Percentiles rank a stretch among this genome's conserved stretches.
Conservation (phyloP, 2,329 filamentous ascomycete genomes). For the Paraconiothyrium sp. region DNA sequence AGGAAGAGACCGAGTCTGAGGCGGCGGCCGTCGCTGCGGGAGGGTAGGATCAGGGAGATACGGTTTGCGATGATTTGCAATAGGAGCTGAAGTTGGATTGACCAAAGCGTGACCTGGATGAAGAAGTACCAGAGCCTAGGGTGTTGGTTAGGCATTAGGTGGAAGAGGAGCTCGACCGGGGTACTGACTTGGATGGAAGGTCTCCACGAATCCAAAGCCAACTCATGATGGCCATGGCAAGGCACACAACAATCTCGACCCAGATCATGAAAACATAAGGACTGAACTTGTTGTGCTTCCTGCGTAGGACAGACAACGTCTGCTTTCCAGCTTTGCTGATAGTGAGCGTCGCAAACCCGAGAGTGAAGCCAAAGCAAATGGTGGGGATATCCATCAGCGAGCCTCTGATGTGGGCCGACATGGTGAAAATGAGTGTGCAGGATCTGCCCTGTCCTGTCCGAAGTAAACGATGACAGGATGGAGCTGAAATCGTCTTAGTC, state of each 20-base stretch:
- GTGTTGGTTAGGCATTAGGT: no score
- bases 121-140: constrained; percentile 25
- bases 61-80: constrained; percentile 63
- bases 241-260: constrained; percentile 55
- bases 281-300: constrained; percentile 44
- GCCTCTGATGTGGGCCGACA: not conserved
- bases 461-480: not conserved
- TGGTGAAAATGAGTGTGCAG: not conserved
- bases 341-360: constrained; percentile 33
- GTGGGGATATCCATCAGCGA: constrained; percentile 44
- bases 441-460: not conserved
- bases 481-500: not conserved
- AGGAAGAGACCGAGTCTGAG: constrained; percentile 55
- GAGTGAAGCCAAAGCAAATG: constrained; percentile 44
- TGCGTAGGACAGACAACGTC: constrained; percentile 32
- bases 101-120: constrained; percentile 50
- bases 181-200: constrained; percentile 43
- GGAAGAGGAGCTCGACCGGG: not conserved
- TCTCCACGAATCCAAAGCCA: constrained; percentile 54
- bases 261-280: constrained; percentile 57
- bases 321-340: constrained; percentile 49
- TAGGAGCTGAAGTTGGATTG: constrained; percentile 57
- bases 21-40: constrained; percentile 39
- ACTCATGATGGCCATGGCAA: constrained; percentile 51
- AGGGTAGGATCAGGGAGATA: constrained; percentile 55